Evolutionary conservation across 306 rosid species (phyloP), one percentile per base, ranked within the genome.

Genomic region (Quercus agrifolia): DNA sequence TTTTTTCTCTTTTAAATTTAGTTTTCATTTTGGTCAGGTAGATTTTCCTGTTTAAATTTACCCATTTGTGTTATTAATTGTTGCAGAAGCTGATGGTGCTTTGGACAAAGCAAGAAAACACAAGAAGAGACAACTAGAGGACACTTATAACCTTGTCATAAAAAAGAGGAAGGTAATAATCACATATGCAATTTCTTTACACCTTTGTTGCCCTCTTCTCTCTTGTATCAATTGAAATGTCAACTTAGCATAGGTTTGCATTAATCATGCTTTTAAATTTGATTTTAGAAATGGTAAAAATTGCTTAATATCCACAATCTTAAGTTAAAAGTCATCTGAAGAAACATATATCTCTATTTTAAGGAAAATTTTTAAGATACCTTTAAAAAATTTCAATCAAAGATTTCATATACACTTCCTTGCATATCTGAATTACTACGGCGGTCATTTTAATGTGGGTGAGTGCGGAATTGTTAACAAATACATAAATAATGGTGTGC

Each of bases 11-110:
- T 51, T 75, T 70, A 68, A 71, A 21, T 78, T 71, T 70, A 30
- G 49, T 49, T 19, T 63, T 57, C n/a, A 15, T 62, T 21, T 41
- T 11, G 52, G 18, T 76, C 14, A 30, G 59, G 35, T 56, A 58
- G 52, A 51, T 62, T 78, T 77, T 61, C 62, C 30, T 69, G 63
- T 84, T 80, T 13, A 41, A 77, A 73, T 66, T 79, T 77, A 68
- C 57, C 28, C 54, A 49, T 77, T 27, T 33, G 21, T 74, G 46
- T 56, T 79, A 46, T 80, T 76, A 76, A 17, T 83, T 85, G 61
- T 54, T 80, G 79, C 92, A 96, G 99, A 96, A 92, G 99, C 99
- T 79, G 99, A 96, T 86, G 99, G 99, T 27, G 98, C 99, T 79
- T 85, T 96, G 78, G 99, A 96, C 85, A 96, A 96, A 83, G 98